These are phyloP conservation scores for Pseudogymnoascus pannorum DNA, from an alignment of 2,329 filamentous ascomycete genomes.

Conservation along the genomic window DNA sequence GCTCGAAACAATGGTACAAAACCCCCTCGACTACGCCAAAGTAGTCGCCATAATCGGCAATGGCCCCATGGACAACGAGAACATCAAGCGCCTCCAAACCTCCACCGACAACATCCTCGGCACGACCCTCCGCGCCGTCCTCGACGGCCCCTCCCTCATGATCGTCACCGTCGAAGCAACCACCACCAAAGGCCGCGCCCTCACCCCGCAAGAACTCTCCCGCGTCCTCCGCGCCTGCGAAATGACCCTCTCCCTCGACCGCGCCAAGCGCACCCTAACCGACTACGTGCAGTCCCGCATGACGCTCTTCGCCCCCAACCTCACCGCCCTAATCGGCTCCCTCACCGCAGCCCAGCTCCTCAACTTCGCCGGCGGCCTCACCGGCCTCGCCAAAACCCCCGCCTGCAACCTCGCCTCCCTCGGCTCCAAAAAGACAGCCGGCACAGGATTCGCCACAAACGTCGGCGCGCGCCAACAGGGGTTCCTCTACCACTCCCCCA, in stretches of 20 bases:
- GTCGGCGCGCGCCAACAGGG: constrained; percentile 86
- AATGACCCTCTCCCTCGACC: constrained; percentile 81
- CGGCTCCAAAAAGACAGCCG: constrained; percentile 79
- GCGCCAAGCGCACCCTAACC: constrained; percentile 77
- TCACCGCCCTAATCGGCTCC: constrained; percentile 84
- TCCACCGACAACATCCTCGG: constrained; percentile 73
- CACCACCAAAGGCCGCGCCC: constrained; percentile 72
- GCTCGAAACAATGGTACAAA: constrained; percentile 81
- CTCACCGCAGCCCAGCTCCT: constrained; percentile 93
- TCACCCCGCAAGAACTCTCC: constrained; percentile 67
- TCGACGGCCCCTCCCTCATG: constrained; percentile 89
- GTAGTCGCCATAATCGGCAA: constrained; percentile 90
- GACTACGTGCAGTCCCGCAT: constrained; percentile 96
- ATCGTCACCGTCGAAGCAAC: constrained; percentile 93
- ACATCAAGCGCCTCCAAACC: constrained; percentile 71
- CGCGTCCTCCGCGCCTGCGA: constrained; percentile 72
- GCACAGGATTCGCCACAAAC: constrained; percentile 81
- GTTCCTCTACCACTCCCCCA: constrained; percentile 84
- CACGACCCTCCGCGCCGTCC: constrained; percentile 66
- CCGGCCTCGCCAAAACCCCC: constrained; percentile 82
- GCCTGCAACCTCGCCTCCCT: constrained; percentile 88
- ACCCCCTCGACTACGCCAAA: constrained; percentile 90
- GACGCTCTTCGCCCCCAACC: constrained; percentile 90
- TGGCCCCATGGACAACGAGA: constrained; percentile 72
- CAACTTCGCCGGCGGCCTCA: constrained; percentile 84